phyloP scores from a whole-genome alignment of 78 protist genomes.

The Speleostelium caveatum region DNA sequence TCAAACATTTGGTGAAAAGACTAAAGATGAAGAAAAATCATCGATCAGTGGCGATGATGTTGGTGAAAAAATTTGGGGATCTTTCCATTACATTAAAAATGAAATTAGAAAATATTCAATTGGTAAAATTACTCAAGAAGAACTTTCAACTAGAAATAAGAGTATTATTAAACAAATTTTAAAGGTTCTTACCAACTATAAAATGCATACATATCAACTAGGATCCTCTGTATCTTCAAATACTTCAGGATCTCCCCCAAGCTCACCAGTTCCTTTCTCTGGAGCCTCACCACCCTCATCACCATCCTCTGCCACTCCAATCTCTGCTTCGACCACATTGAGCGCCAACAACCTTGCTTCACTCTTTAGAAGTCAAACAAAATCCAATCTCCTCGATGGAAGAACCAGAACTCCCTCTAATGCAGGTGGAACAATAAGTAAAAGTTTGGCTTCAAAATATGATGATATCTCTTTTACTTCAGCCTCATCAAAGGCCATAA shows the following conservation, averaged over 20 bases:
- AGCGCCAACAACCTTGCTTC: constrained; percentile 45
- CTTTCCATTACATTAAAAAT: constrained; percentile 56
- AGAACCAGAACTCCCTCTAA: constrained; percentile 54
- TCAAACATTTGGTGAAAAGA: constrained; percentile 59
- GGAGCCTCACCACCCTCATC: neutral
- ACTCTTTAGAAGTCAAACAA: constrained; percentile 60
- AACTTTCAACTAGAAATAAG: constrained; percentile 33
- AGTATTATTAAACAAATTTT: constrained; percentile 71
- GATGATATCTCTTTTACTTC: constrained; percentile 54
- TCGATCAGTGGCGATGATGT: constrained; percentile 67
- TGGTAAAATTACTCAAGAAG: constrained; percentile 79
- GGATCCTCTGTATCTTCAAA: neutral
- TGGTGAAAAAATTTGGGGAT: constrained; percentile 82
- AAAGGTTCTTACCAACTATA: constrained; percentile 30
- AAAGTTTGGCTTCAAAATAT: constrained; percentile 24
- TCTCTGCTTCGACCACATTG: neutral
- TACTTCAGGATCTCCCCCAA: neutral
- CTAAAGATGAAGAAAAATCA: constrained; percentile 64
- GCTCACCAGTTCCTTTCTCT: no score
- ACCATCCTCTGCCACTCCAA: neutral
- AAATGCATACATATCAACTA: constrained; percentile 49
- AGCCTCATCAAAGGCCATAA: constrained; percentile 10
- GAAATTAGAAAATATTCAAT: constrained; percentile 77
- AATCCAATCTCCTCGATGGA: constrained; percentile 3
- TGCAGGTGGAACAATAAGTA: constrained; percentile 39